Evolutionary conservation across 768 basidiomycete species (phyloP), one percentile per base, ranked within the genome.

Genomic region (Macrocybe gigantea): DNA sequence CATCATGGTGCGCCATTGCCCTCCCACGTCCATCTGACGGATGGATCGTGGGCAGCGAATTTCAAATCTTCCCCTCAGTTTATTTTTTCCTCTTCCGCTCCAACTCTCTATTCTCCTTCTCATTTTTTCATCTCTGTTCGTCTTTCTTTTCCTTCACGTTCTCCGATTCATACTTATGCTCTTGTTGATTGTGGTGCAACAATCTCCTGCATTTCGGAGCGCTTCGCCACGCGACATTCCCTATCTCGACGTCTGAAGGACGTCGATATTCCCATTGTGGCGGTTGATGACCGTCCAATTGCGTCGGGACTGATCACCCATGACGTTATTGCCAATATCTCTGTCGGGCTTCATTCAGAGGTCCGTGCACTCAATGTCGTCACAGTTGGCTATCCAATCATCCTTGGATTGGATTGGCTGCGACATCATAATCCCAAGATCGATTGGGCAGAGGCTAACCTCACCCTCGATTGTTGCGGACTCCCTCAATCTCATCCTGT

Each of bases 231-330:
- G 34, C 49, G 62, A 7, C 63, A 72, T 43, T 59, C 58, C n/a
- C 53, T 71, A 36, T 58, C 66, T 11, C 60, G 59, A n/a, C 49
- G 56, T 49, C 39, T 49, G 2, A 66, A 66, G 56, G 48, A 60
- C 33, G 47, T 51, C n/a, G 66, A 68, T 10, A 48, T 66, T 44
- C 66, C 70, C 31, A 64, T 72, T 33, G 57, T 63, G 31, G 61
- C 66, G 1, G 61, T 71, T 30, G 67, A 72, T 47, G 55, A 71
- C 49, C 56, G 62, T 39, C 70, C 67, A 10, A 64, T 72, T 33
- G 58, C 65, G 14, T 70, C 66, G 41, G 73, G 73, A 5, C 54
- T 69, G 9, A 59, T 73, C 38, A 70, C 68, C 40, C 65, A 70
- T 33, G 64, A 70, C 45, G 55, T 71, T 30, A 49, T 71, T 5